Percentiles rank a stretch among this genome's conserved stretches.
These are phyloP conservation scores for Zygosaccharomyces kombuchaensis DNA, from an alignment of 805 yeast species.

Conservation along the genomic window DNA sequence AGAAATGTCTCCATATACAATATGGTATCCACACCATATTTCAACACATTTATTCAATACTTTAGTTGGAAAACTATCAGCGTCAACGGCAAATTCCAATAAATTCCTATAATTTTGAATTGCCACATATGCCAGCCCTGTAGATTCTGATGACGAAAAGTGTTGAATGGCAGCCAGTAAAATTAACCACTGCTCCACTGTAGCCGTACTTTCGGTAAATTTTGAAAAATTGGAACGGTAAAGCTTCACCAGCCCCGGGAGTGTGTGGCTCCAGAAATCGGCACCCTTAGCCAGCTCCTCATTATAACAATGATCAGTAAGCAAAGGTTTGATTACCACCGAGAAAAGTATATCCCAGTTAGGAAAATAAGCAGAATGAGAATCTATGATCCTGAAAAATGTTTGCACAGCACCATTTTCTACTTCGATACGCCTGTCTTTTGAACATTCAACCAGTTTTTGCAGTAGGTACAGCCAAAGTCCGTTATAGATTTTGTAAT, in stretches of 20 bases:
- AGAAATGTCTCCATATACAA: constrained; percentile 42
- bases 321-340: constrained; percentile 56
- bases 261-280: constrained; percentile 57
- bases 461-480: constrained; percentile 64
- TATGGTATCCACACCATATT: constrained; percentile 47
- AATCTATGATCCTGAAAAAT: constrained; percentile 72
- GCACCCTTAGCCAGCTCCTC: constrained; percentile 43
- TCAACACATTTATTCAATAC: constrained; percentile 40
- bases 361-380: constrained; percentile 56
- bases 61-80: constrained; percentile 30
- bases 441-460: constrained; percentile 57
- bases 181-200: constrained; percentile 49
- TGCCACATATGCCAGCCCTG: constrained; percentile 44
- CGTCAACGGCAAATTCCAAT: constrained; percentile 42
- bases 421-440: constrained; percentile 70
- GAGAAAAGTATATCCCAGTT: constrained; percentile 67
- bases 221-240: constrained; percentile 49
- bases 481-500: constrained; percentile 34
- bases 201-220: constrained; percentile 19
- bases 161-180: constrained; percentile 47
- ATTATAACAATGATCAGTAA: constrained; percentile 30
- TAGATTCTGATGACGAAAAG: constrained; percentile 41
- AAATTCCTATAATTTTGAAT: constrained; percentile 52
- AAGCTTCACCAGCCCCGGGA: constrained; percentile 63
- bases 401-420: constrained; percentile 89